A percentile compares a stretch with the other conserved stretches of the same genome.
Conservation (phyloP, 495 filamentous ascomycete genomes). For the Platismatia glauca region DNA sequence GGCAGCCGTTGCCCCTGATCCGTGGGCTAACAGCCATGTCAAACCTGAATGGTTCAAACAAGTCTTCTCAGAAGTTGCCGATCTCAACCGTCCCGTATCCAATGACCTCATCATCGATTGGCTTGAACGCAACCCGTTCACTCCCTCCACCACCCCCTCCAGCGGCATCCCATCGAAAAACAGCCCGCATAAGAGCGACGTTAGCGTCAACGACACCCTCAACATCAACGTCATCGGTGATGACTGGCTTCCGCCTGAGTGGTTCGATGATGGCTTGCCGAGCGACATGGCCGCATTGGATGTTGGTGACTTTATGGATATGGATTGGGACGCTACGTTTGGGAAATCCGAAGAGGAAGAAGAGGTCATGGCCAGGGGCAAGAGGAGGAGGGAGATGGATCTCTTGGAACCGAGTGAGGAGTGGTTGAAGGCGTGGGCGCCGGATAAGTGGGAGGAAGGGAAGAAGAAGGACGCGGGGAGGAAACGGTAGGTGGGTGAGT, state of each 20-base stretch:
- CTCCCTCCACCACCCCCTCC: conserved; percentile 13
- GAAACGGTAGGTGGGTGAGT: conserved; percentile 29
- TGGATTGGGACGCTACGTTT: conserved; percentile 27
- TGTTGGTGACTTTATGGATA: conserved; percentile 14
- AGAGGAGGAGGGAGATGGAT: conserved; percentile 23
- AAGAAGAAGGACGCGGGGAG: conserved; percentile 20
- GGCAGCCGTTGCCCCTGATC: conserved; percentile 25
- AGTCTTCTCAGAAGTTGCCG: conserved; percentile 32
- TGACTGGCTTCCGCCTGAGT: conserved; percentile 30
- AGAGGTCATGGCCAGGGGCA: conserved; percentile 22
- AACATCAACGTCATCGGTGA: conserved; percentile 27
- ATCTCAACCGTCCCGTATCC: conserved; percentile 17
- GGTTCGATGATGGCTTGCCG: conserved; percentile 23
- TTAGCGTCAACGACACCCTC: conserved; percentile 21
- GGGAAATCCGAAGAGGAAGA: conserved; percentile 30
- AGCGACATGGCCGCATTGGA: conserved; percentile 12
- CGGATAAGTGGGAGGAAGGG: conserved; percentile 13
- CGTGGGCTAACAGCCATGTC: conserved; percentile 37
- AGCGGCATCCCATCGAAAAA: conserved; percentile 15
- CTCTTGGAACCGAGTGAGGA: conserved; percentile 26
- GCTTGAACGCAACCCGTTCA: conserved; percentile 27
- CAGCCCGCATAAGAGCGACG: conserved; percentile 25
- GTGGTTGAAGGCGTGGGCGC: conserved; percentile 23
- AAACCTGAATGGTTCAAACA: conserved; percentile 37
- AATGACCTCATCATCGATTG: conserved; percentile 36